phyloP scores from a whole-genome alignment of 148 eudicot genomes.

The Silene latifolia region DNA sequence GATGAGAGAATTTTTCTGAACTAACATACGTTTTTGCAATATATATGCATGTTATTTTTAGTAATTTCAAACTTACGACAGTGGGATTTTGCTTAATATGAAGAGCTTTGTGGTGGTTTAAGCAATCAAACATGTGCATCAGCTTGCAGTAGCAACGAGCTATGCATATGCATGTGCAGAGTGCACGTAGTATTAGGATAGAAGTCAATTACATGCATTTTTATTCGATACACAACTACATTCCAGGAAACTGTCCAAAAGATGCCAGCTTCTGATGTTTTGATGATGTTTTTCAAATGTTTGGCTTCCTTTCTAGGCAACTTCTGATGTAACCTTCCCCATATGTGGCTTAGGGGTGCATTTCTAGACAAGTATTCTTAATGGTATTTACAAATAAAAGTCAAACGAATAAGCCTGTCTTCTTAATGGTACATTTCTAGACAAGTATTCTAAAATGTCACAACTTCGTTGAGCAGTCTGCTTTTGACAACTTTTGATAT shows the following conservation, averaged over 20 bases:
- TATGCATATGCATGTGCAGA: constrained; percentile 13
- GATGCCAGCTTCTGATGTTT: background rate
- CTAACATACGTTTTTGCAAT: too few species aligned
- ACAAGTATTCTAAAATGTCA: too few species aligned
- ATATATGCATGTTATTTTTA: too few species aligned
- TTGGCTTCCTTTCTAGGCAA: background rate
- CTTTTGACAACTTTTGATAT: too few species aligned
- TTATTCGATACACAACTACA: too few species aligned
- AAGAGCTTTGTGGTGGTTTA: background rate
- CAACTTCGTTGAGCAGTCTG: too few species aligned
- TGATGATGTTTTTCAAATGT: background rate
- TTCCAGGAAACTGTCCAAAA: constrained; percentile 9
- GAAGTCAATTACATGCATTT: constrained; percentile 6
- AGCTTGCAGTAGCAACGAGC: constrained; percentile 19
- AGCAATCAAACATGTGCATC: constrained; percentile 17
- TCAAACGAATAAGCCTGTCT: too few species aligned
- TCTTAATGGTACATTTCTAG: too few species aligned
- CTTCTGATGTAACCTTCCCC: background rate
- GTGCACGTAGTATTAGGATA: constrained; percentile 21
- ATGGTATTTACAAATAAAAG: too few species aligned
- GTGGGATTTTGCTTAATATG: background rate
- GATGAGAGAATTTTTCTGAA: too few species aligned
- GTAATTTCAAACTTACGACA: background rate
- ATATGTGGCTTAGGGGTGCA: too few species aligned
- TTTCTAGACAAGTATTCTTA: too few species aligned